phyloP scores from a whole-genome alignment of 116 monocot species.

The Phalaenopsis hybrid region DNA sequence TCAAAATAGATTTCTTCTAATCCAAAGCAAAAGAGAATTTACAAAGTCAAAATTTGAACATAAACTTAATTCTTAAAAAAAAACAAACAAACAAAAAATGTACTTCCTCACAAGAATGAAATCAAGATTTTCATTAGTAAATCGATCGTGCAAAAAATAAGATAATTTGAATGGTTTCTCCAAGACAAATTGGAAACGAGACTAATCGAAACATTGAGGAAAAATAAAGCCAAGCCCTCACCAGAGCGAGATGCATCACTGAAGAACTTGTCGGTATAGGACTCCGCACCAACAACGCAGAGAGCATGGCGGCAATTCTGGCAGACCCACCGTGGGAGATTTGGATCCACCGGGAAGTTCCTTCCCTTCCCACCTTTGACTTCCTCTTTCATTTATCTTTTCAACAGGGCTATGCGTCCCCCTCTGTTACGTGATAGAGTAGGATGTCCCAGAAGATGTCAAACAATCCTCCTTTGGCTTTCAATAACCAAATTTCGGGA shows the following conservation, averaged over 20 bases:
- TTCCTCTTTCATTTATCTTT: constrained; percentile 5
- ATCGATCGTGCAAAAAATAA: neutral
- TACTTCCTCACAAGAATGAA: neutral
- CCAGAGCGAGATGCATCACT: constrained; percentile 65
- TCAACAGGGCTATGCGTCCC: neutral
- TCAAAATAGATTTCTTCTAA: neutral
- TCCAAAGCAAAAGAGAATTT: neutral
- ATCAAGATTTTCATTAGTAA: neutral
- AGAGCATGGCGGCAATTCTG: constrained; percentile 79
- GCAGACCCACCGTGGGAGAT: constrained; percentile 65
- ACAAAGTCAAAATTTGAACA: neutral
- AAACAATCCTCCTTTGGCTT: neutral
- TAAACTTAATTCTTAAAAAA: neutral
- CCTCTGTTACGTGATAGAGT: neutral
- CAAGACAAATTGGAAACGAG: neutral
- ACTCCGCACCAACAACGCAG: constrained; percentile 74
- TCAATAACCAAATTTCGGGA: neutral
- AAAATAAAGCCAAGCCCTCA: constrained; percentile 18
- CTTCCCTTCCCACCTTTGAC: neutral
- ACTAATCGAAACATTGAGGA: neutral
- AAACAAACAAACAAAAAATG: neutral
- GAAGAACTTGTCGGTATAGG: constrained; percentile 73
- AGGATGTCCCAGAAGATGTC: neutral
- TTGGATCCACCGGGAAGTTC: constrained; percentile 51
- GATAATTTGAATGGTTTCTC: neutral